A percentile compares a stretch with the other conserved stretches of the same genome.
Evolutionary conservation across 768 basidiomycete genomes (phyloP).

Genomic region (Rhizopogon sp.): DNA sequence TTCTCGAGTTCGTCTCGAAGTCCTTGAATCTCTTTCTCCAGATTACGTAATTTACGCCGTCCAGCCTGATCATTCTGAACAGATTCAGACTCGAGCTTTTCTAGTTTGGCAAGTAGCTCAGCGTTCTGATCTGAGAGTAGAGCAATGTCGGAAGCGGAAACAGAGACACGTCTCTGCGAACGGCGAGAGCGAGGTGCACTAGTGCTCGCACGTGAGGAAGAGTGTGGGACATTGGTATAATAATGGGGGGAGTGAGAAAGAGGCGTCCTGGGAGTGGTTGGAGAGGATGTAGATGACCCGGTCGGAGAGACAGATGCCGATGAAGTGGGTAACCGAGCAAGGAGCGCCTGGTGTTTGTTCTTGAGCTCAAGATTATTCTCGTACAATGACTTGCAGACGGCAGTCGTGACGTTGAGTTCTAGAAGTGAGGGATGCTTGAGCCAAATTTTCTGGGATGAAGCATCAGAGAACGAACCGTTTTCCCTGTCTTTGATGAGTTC

Average conservation of each 20-base stretch:
- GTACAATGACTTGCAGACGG: constrained; percentile 64
- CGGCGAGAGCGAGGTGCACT: constrained; percentile 19
- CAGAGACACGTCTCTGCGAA: constrained; percentile 43
- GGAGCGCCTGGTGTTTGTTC: constrained; percentile 65
- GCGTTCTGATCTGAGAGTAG: constrained; percentile 79
- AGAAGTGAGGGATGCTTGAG: constrained; percentile 18
- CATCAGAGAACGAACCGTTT: constrained; percentile 47
- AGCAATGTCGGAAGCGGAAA: constrained; percentile 64
- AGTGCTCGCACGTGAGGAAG: constrained; percentile 13
- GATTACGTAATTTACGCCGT: constrained; percentile 58
- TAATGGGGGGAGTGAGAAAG: constrained; percentile 29
- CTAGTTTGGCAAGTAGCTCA: constrained; percentile 70
- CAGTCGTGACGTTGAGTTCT: constrained; percentile 66
- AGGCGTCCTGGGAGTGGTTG: constrained; percentile 21
- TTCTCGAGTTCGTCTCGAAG: constrained; percentile 74
- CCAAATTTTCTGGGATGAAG: not conserved
- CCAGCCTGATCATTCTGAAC: constrained; percentile 60
- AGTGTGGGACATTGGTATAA: constrained; percentile 24
- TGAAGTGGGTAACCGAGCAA: constrained; percentile 56
- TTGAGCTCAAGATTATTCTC: constrained; percentile 66
- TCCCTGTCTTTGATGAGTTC: constrained; percentile 73
- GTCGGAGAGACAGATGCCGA: constrained; percentile 31
- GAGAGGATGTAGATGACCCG: constrained; percentile 16
- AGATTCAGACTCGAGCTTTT: constrained; percentile 71
- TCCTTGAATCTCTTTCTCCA: constrained; percentile 77